Base-by-base conservation (phyloP, 1,284 basidiomycete genomes). In the Cutaneotrichosporon sp. region DNA sequence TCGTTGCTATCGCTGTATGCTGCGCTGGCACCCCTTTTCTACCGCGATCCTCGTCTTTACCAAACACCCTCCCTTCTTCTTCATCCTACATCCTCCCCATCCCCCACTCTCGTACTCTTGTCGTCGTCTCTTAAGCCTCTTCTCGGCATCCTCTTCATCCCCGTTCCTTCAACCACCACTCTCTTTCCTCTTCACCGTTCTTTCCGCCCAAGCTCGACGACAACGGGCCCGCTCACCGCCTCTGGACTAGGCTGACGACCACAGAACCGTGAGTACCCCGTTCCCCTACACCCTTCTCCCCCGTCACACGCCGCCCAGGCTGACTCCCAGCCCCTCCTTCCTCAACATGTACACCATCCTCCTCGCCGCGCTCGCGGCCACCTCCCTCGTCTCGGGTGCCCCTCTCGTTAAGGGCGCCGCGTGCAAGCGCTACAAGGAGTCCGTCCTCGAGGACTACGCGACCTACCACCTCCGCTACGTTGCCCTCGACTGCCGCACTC, bases 381-480 rank as follows among this genome's bases (percentile, higher is more conserved):
- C 87, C 68, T 84, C 84, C 64, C 69, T 86, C 70, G 79, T 80
- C 64, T 77, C 82, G 25, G 82, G 59, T 80, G 81, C 64, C 18
- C 45, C 80, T 65, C 56, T 64, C 54, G n/a, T n/a, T n/a, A n/a
- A n/a, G n/a, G n/a, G n/a, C n/a, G n/a, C n/a, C n/a, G n/a, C n/a
- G n/a, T n/a, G n/a, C n/a, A 80, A 16, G 24, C 70, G 75, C 64
- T 47, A 47, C 55, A n/a, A 6, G 10, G 59, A 65, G 66, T 68
- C 67, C 38, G 75, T 77, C 68, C 70, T 79, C 52, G 80, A 84
- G 85, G 78, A 82, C 42, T 91, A 91, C 79, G 69, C 79, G 50
- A 70, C 65, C 43, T 91, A 91, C 80, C 87, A 90, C 80, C 71
- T 77, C 47, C 85, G 90, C 58, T 88, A 87, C 81, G 68, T 84